phyloP scores from a whole-genome alignment of 768 basidiomycete species.

The Polyporus arcularius region DNA sequence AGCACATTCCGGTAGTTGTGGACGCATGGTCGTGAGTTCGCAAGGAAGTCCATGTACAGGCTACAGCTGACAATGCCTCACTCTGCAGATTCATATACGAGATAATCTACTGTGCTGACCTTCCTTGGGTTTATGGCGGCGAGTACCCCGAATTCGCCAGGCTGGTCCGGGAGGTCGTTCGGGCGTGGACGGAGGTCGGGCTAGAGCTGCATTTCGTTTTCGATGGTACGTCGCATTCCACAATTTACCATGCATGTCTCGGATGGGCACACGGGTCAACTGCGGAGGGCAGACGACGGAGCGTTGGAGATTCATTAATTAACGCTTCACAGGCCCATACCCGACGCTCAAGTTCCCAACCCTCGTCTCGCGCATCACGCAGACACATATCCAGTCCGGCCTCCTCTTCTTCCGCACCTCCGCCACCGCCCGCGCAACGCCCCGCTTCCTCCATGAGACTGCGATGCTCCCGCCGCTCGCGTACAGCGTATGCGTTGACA shows the following conservation, averaged over 20 bases:
- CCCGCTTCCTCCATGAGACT: constrained; percentile 72
- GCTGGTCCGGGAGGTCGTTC: constrained; percentile 51
- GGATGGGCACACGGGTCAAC: no score
- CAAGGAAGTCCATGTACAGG: no score
- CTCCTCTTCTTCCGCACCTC: constrained; percentile 85
- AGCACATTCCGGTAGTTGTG: constrained; percentile 57
- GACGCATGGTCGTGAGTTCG: constrained; percentile 86
- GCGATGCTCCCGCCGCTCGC: constrained; percentile 72
- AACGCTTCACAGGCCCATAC: constrained; percentile 52
- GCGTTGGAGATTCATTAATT: no score
- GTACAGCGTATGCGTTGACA: constrained; percentile 58
- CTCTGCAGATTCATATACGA: constrained; percentile 71
- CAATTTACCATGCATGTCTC: neutral
- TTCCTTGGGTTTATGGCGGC: constrained; percentile 88
- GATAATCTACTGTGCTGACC: constrained; percentile 54
- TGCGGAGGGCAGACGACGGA: no score
- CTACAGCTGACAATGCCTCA: neutral
- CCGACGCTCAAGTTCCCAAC: constrained; percentile 77
- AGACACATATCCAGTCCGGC: constrained; percentile 59
- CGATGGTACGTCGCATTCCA: constrained; percentile 57
- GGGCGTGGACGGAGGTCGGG: constrained; percentile 70
- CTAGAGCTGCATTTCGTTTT: constrained; percentile 75
- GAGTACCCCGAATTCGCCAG: constrained; percentile 63
- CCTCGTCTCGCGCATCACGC: constrained; percentile 55
- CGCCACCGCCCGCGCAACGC: constrained; percentile 55